Evolutionary conservation across 1,139 yeast genomes (phyloP), one percentile per base, ranked within the genome.

Genomic region (Candida mesenterica): DNA sequence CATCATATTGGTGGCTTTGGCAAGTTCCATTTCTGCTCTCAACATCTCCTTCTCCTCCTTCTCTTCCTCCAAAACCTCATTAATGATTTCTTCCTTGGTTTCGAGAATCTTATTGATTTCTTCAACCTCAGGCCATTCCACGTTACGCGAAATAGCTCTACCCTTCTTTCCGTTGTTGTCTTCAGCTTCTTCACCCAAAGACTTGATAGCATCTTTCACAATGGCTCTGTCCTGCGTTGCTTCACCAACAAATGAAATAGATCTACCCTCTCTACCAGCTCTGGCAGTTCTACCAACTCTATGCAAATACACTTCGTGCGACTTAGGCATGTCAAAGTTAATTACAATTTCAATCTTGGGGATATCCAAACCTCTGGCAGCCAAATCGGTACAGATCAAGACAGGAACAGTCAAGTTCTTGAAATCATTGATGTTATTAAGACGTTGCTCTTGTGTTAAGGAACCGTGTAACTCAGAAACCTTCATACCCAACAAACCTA

Each of bases 211-310:
- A 18, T 81, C 87, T 57, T 85, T 89, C 12, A 92, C 97, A 50
- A 94, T 88, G 29, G 75, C 68, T 64, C 98, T 79, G 49, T 92
- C 98, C 40, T 73, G 77, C 15, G 87, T 71, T 2, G 87, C 72
- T 58, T 92, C 98, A 14, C 97, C 97, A 7, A 94, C 98, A 59
- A 92, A 80, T 3, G 97, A 82, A 31, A 92, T 83, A 31, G 97
- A 84, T 39, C 77, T 76, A 74, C 99, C 99, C 38, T 86, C 88
- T 61, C 97, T 78, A 25, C 98, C 98, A 36, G 97, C 99, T 77
- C 99, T 87, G 8, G 98, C 99, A 38, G 98, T 92, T 75, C 99
- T 86, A 65, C 98, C 98, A 44, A 94, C 97, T 71, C 99, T 83
- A 65, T 92, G 98, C 57, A 92, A 70, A 59, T 92, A 94, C 28